Evolutionary conservation across 2,329 filamentous ascomycete genomes (phyloP).

Genomic region (Xylaria polymorpha): DNA sequence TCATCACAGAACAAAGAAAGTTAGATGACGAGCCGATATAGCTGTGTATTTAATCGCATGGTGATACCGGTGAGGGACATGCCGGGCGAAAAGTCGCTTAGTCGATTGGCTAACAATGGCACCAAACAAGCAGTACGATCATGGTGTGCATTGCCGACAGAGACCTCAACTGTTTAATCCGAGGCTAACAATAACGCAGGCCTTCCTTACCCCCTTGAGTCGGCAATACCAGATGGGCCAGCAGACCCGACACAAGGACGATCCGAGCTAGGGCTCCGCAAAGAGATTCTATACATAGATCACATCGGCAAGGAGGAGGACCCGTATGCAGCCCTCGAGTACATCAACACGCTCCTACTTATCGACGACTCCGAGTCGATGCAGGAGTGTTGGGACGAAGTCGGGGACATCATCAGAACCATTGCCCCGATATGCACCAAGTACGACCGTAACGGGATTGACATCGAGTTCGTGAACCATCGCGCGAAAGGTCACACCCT

Average conservation of each 20-base stretch:
- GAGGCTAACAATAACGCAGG: conserved; percentile 19
- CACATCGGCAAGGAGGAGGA: conserved; percentile 56
- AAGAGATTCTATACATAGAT: conserved; percentile 15
- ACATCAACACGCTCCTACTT: conserved; percentile 78
- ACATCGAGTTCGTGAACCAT: conserved; percentile 79
- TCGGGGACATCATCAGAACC: conserved; percentile 67
- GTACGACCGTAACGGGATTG: conserved; percentile 75
- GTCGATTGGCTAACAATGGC: not conserved
- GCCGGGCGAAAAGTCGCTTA: not conserved
- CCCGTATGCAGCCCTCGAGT: conserved; percentile 70
- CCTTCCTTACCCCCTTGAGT: conserved; percentile 41
- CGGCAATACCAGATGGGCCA: conserved; percentile 37
- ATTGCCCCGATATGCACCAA: conserved; percentile 76
- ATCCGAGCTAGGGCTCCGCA: not conserved
- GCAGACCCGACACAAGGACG: not conserved
- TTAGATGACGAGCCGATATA: not conserved
- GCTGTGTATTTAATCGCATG: not conserved
- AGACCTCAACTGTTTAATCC: not conserved
- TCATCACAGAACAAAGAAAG: conserved; percentile 3
- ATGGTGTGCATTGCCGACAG: conserved; percentile 22
- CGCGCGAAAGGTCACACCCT: conserved; percentile 34
- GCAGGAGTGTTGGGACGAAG: conserved; percentile 73
- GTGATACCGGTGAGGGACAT: not conserved
- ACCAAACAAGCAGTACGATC: conserved; percentile 2
- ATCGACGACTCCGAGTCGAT: conserved; percentile 81